Evolutionary conservation across 2,329 filamentous ascomycete genomes (phyloP).

Genomic region (Colletotrichum godetiae): DNA sequence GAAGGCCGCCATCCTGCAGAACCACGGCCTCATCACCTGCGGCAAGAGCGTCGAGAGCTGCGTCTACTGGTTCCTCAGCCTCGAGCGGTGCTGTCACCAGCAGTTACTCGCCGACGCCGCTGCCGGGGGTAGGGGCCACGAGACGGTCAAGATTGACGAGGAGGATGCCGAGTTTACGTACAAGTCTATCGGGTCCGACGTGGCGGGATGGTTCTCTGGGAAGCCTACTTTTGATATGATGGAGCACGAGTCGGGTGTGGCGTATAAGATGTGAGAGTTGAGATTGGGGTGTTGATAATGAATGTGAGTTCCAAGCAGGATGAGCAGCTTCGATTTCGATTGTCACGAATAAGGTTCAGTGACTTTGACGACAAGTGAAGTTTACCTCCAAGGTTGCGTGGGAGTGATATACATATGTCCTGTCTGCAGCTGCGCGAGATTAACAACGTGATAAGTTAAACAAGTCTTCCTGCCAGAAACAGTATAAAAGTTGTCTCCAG

Average conservation of each 20-base stretch:
- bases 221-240: conserved; percentile 76
- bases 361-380: too few relatives aligned
- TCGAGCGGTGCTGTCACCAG: conserved; percentile 60
- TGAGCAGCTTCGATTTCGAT: too few relatives aligned
- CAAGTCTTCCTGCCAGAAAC: too few relatives aligned
- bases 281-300: not conserved
- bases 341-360: too few relatives aligned
- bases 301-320: not conserved
- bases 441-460: too few relatives aligned
- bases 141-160: conserved; percentile 74
- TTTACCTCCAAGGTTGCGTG: too few relatives aligned
- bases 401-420: too few relatives aligned
- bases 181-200: conserved; percentile 70
- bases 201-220: conserved; percentile 77
- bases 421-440: too few relatives aligned
- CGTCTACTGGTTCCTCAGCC: conserved; percentile 65
- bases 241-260: conserved; percentile 28
- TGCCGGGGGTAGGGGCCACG: conserved; percentile 69
- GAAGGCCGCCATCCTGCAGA: conserved; percentile 65
- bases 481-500: too few relatives aligned
- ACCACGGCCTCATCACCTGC: conserved; percentile 65
- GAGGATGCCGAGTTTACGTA: conserved; percentile 77
- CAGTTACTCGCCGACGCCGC: conserved; percentile 68
- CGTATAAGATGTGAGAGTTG: conserved; percentile 17
- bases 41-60: conserved; percentile 61